Evolutionary conservation across 306 rosid genomes (phyloP).

Genomic region (Quercus gilva): DNA sequence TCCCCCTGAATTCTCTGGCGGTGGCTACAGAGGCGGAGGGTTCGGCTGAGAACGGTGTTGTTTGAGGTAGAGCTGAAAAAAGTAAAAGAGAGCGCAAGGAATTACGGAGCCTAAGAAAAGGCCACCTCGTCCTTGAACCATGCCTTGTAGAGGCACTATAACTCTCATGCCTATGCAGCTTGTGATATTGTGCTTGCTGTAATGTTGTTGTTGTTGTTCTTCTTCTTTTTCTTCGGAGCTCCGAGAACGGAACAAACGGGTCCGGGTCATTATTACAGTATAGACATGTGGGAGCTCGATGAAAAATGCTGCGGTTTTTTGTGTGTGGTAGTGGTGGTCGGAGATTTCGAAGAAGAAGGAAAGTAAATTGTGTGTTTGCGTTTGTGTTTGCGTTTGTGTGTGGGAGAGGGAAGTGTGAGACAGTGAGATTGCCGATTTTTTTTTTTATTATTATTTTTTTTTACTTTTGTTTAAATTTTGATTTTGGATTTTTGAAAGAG

Average conservation of each 20-base stretch:
- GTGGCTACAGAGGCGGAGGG: slow-evolving; percentile 28
- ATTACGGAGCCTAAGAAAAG: slow-evolving; percentile 80
- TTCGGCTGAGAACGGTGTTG: slow-evolving; percentile 37
- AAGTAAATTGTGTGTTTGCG: neutral
- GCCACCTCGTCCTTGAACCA: slow-evolving; percentile 91
- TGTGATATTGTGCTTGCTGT: slow-evolving; percentile 19
- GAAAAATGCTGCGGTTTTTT: neutral
- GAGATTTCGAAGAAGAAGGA: slow-evolving; percentile 24
- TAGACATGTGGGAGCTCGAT: neutral
- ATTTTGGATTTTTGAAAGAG: neutral
- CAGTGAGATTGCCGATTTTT: slow-evolving; percentile 10
- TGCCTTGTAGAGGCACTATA: slow-evolving; percentile 86
- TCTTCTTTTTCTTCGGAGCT: slow-evolving; percentile 5
- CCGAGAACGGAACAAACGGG: slow-evolving; percentile 7
- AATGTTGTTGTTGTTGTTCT: slow-evolving; percentile 6
- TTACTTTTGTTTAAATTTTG: no score
- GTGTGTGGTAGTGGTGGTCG: slow-evolving; percentile 22
- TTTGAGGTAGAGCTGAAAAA: slow-evolving; percentile 74
- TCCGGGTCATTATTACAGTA: slow-evolving; percentile 39
- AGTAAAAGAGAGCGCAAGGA: slow-evolving; percentile 89
- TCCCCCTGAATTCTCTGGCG: slow-evolving; percentile 23
- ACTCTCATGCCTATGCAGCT: slow-evolving; percentile 74
- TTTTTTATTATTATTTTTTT: neutral
- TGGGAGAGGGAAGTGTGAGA: neutral
- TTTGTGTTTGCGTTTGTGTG: neutral